phyloP scores from a whole-genome alignment of 225 moss, liverwort and hornwort genomes.

The Takakia lepidozioides region DNA sequence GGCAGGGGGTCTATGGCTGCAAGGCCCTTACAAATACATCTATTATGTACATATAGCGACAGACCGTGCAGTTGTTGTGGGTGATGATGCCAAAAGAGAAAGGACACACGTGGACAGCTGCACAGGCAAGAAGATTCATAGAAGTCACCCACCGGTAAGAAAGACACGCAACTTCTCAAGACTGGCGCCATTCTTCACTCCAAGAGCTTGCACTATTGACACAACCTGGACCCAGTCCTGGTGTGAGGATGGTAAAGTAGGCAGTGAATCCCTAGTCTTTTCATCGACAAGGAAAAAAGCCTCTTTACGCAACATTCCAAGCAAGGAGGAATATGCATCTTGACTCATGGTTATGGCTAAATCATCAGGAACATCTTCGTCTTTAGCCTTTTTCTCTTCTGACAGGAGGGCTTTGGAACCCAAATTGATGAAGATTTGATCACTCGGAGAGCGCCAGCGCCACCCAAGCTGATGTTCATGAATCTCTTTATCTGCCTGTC shows the following conservation, averaged over 20 bases:
- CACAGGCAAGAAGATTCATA: too few species aligned
- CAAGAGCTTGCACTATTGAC: conserved; percentile 65
- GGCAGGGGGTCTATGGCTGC: too few species aligned
- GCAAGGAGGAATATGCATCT: conserved; percentile 25
- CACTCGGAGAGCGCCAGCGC: conserved; percentile 71
- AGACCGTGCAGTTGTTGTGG: too few species aligned
- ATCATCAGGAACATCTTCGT: conserved; percentile 17
- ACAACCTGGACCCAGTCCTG: conserved; percentile 48
- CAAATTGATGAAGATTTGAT: conserved; percentile 40
- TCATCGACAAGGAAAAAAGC: conserved; percentile 64
- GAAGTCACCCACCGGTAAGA: conserved; percentile 32
- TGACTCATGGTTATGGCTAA: conserved; percentile 27
- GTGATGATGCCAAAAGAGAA: too few species aligned
- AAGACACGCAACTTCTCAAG: conserved; percentile 58
- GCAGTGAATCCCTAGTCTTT: conserved; percentile 29
- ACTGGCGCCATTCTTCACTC: conserved; percentile 41
- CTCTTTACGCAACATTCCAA: conserved; percentile 36
- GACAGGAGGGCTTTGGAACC: conserved; percentile 19
- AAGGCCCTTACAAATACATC: too few species aligned
- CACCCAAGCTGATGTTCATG: conserved; percentile 77
- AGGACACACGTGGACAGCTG: too few species aligned
- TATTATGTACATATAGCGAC: too few species aligned
- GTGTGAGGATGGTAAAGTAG: conserved; percentile 17
- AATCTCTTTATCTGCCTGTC: conserved; percentile 69
- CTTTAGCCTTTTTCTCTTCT: conserved; percentile 4